Base-by-base conservation (phyloP, 805 yeast species). In the Hanseniaspora meyeri region DNA sequence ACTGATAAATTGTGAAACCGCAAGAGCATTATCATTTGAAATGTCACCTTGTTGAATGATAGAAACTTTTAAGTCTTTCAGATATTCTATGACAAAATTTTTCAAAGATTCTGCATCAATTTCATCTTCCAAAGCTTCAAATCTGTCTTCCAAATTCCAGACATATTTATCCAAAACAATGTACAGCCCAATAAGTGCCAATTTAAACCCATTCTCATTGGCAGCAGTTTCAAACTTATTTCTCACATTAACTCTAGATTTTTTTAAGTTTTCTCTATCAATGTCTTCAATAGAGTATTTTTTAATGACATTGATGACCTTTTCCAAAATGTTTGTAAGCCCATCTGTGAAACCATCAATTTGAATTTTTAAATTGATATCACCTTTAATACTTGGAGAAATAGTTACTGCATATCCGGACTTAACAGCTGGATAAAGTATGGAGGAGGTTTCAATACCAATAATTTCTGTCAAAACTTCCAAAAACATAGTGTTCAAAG, bases 321-420 rank as follows among this genome's bases (percentile, higher is more conserved):
- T 57, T 4, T 61, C 55, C 4, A 79, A 55, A 2, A 80, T 65
- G 3, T 59, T 58, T 2, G 59, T 52, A 4, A 77, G 66, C 1
- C 78, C 76, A 32, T 66, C 66, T 0, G 65, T 62, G n/a, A 76
- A 75, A 0, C 93, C 91, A 31, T 76, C 68, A 0, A 81, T 64
- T 3, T 75, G 76, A n/a, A 84, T 61, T 0, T 75, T 66, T 7
- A 85, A 63, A 7, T 82, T 76, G 0, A 75, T 73, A 52, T 75
- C 79, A 4, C 85, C 82, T 60, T 77, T 77, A 14, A 71, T 59
- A 3, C 83, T 78, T 0, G 87, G 77, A 39, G 66, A 70, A 0
- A 84, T 59, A 19, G 78, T 81, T 78, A 84, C 84, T 0, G 76
- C 64, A 62, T 74, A 81, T 1, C 82, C 80, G 10, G 81, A 58